Evolutionary conservation across 306 rosid species (phyloP).

Genomic region (Geum urbanum): DNA sequence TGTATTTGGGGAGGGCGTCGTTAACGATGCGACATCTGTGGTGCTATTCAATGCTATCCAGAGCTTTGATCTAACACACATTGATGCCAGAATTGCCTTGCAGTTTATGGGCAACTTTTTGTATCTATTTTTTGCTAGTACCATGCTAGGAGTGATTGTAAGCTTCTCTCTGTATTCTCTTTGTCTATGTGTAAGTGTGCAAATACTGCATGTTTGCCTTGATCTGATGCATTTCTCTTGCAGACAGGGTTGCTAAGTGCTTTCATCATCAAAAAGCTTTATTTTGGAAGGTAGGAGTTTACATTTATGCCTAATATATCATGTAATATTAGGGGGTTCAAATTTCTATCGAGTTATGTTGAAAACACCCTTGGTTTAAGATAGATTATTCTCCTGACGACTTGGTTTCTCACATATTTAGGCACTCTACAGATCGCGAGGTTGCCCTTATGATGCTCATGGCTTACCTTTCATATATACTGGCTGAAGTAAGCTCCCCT

Average conservation of each 20-base stretch:
- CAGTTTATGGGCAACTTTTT: conserved; percentile 71
- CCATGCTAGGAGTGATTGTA: conserved; percentile 81
- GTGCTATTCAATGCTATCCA: conserved; percentile 97
- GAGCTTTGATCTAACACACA: conserved; percentile 68
- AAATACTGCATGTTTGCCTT: conserved; percentile 1
- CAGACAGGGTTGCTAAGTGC: conserved; percentile 96
- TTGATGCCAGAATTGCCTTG: conserved; percentile 53
- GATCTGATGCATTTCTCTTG: conserved; percentile 35
- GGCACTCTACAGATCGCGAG: conserved; percentile 99
- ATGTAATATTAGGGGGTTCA: neutral
- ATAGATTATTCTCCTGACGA: conserved; percentile 14
- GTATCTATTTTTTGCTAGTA: conserved; percentile 72
- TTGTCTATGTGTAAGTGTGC: neutral
- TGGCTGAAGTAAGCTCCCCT: conserved; percentile 80
- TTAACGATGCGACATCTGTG: conserved; percentile 95
- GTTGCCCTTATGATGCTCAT: conserved; percentile 97
- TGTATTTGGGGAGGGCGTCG: conserved; percentile 98
- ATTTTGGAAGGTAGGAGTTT: conserved; percentile 71
- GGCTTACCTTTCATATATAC: conserved; percentile 95
- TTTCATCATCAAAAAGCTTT: conserved; percentile 73
- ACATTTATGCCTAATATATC: conserved; percentile 8
- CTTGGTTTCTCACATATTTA: conserved; percentile 31
- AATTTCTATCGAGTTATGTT: neutral
- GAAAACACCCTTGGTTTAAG: neutral
- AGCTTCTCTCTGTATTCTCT: conserved; percentile 20